phyloP scores from a whole-genome alignment of 1,284 basidiomycete species.

The Pseudozyma tsukubaensis region DNA sequence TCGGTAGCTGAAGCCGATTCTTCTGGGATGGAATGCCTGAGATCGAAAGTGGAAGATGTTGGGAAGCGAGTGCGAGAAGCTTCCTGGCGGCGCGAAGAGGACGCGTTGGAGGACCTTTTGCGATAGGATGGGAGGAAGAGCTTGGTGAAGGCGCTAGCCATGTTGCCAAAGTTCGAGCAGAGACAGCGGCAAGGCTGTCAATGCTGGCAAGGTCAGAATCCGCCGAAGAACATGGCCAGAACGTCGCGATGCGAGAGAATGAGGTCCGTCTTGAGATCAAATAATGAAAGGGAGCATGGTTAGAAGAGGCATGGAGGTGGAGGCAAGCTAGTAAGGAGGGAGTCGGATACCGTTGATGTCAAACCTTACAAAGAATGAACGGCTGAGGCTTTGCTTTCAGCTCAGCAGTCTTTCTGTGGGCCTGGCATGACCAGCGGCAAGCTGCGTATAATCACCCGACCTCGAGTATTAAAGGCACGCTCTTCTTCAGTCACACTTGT shows the following conservation, averaged over 20 bases:
- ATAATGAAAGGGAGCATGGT: not conserved
- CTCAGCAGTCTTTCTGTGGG: not conserved
- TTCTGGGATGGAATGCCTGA: conserved; percentile 37
- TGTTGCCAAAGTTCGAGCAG: conserved; percentile 1
- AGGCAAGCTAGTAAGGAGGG: not conserved
- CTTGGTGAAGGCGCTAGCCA: conserved; percentile 44
- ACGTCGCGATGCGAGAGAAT: not conserved
- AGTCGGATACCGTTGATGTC: too few species aligned
- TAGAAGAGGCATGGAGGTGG: not conserved
- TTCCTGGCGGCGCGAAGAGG: conserved; percentile 28
- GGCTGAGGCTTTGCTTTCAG: not conserved
- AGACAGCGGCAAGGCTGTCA: conserved; percentile 9
- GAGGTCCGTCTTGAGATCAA: not conserved
- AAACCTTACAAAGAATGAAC: too few species aligned
- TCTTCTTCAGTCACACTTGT: conserved; percentile 7
- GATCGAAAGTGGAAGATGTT: conserved; percentile 33
- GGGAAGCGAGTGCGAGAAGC: conserved; percentile 20
- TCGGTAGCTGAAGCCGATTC: conserved; percentile 25
- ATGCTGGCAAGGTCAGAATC: not conserved
- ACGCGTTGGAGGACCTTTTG: conserved; percentile 21
- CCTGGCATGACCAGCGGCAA: conserved; percentile 1
- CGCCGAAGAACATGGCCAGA: conserved; percentile 10
- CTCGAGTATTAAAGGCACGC: not conserved
- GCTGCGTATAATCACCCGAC: conserved; percentile 9
- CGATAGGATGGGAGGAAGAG: conserved; percentile 37